These are phyloP conservation scores for apple (Malus domestica) DNA, from an alignment of 306 rosid genomes.

Conservation along the genomic window DNA sequence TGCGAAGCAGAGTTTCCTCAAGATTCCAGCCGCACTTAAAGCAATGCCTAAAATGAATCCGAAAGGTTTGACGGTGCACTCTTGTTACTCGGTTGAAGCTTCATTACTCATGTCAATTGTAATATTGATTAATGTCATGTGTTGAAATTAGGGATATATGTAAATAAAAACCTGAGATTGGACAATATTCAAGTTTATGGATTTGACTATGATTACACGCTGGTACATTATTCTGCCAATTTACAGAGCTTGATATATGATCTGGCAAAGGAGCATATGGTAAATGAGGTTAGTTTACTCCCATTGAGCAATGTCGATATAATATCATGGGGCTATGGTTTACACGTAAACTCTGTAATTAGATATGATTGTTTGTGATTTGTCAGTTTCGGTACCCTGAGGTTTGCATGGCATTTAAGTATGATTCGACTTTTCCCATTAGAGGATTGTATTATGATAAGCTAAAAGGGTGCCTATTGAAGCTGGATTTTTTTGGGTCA, in stretches of 20 bases:
- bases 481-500: conserved; percentile 87
- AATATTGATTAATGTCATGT: conserved; percentile 11
- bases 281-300: conserved; percentile 59
- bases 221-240: conserved; percentile 79
- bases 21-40: conserved; percentile 54
- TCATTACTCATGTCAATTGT: neutral
- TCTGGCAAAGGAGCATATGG: conserved; percentile 82
- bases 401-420: conserved; percentile 58
- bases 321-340: neutral
- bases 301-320: neutral
- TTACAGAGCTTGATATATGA: conserved; percentile 88
- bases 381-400: conserved; percentile 85
- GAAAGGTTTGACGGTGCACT: conserved; percentile 41
- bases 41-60: conserved; percentile 80
- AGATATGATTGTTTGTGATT: conserved; percentile 16
- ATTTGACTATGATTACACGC: conserved; percentile 89
- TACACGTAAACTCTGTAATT: conserved; percentile 1
- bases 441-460: conserved; percentile 89
- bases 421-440: conserved; percentile 84
- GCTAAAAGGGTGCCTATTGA: conserved; percentile 79
- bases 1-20: conserved; percentile 54
- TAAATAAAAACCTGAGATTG: conserved; percentile 71
- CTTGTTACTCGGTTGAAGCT: neutral
- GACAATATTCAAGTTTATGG: conserved; percentile 84
- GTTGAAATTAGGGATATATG: conserved; percentile 66